Evolutionary conservation across 164 flowering plant species (phyloP).

Genomic region (Piper longum): DNA sequence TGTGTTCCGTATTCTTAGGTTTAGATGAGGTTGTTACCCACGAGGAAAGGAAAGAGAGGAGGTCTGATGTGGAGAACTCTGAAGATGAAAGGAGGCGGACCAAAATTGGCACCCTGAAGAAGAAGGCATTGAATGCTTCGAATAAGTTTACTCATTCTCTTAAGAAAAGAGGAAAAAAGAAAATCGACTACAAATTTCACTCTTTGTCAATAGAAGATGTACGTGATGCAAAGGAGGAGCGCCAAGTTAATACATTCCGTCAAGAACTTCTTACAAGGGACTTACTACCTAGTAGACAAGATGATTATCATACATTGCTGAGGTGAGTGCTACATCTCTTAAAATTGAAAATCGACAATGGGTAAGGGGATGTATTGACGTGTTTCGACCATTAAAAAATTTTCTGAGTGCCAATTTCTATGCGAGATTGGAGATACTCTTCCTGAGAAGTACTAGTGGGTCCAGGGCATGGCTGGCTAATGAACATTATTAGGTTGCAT

Average conservation of each 20-base stretch:
- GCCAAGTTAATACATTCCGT: conserved; percentile 59
- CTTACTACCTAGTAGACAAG: conserved; percentile 63
- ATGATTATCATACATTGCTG: conserved; percentile 75
- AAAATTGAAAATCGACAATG: background rate
- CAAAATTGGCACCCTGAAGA: conserved; percentile 64
- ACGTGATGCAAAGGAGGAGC: conserved; percentile 71
- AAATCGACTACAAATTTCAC: conserved; percentile 58
- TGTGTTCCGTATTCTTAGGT: conserved; percentile 14
- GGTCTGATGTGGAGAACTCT: conserved; percentile 58
- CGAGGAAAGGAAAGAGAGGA: conserved; percentile 58
- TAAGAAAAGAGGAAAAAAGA: conserved; percentile 75
- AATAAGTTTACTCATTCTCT: conserved; percentile 81
- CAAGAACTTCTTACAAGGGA: conserved; percentile 46
- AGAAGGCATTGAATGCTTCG: conserved; percentile 84
- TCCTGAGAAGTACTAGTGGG: too few species aligned
- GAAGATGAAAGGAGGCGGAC: conserved; percentile 73
- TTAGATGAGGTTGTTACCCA: conserved; percentile 22
- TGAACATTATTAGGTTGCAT: too few species aligned
- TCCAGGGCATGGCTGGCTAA: too few species aligned
- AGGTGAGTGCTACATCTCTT: conserved; percentile 26
- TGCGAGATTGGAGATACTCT: too few species aligned
- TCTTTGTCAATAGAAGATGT: conserved; percentile 71
- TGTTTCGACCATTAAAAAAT: too few species aligned
- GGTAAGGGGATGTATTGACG: background rate
- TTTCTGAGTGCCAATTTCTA: too few species aligned